phyloP scores from a whole-genome alignment of 2,329 filamentous ascomycete species.

The Clarireedia homoeocarpa region DNA sequence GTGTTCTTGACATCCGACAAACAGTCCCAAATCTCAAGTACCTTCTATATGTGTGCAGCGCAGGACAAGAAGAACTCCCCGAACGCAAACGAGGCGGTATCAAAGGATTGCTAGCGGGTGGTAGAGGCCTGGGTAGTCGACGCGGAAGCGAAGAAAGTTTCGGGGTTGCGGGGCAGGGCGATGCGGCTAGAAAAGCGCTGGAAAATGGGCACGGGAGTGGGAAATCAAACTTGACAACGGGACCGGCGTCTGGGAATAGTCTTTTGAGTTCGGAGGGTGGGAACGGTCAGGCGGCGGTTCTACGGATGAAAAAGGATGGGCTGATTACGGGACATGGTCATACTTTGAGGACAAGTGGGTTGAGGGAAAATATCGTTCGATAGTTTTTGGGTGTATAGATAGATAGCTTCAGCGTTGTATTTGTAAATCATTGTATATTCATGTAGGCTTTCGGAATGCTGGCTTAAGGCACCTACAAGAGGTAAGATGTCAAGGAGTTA shows the following conservation, averaged over 20 bases:
- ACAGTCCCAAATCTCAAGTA: conserved; percentile 93
- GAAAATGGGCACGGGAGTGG: conserved; percentile 14
- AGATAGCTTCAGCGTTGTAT: background rate
- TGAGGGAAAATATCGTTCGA: conserved; percentile 25
- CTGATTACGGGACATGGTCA: conserved; percentile 18
- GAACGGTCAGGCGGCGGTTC: conserved; percentile 3
- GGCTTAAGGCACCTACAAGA: no score
- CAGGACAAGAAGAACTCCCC: conserved; percentile 58
- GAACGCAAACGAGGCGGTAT: conserved; percentile 55
- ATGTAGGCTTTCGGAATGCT: background rate
- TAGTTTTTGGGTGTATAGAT: background rate
- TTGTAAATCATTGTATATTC: background rate
- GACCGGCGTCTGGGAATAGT: background rate
- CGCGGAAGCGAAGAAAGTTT: conserved; percentile 26
- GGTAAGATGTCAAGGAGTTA: no score
- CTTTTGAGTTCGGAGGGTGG: conserved; percentile 10
- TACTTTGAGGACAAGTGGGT: conserved; percentile 28
- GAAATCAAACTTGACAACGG: background rate
- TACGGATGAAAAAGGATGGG: conserved; percentile 4
- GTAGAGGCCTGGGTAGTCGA: conserved; percentile 17
- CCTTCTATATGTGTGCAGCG: conserved; percentile 79
- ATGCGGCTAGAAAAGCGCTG: conserved; percentile 21
- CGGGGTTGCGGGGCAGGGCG: conserved; percentile 15
- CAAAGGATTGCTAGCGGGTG: conserved; percentile 46
- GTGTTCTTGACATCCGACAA: conserved; percentile 82